Conservation (phyloP, 768 basidiomycete genomes). For the Naganishia vishniacii region DNA sequence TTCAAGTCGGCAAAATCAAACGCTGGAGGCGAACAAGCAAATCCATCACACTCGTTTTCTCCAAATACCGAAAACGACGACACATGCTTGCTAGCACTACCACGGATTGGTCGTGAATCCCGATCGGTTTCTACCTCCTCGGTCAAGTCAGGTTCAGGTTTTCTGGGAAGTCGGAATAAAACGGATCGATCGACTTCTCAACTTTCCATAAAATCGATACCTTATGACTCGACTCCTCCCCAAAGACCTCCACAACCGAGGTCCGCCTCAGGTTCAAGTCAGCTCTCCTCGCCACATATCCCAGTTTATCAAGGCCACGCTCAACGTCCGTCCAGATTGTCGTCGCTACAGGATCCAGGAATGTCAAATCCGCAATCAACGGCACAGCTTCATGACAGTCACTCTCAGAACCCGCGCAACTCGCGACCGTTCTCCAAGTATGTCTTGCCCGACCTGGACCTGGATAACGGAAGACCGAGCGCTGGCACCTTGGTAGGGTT, state of each 20-base stretch:
- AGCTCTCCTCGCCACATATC: background rate
- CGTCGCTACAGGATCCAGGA: background rate
- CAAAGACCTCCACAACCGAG: slow-evolving; percentile 1
- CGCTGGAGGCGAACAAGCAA: background rate
- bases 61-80: background rate
- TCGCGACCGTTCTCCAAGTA: slow-evolving; percentile 1
- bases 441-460: slow-evolving; percentile 1
- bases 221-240: slow-evolving; percentile 5
- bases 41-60: slow-evolving; percentile 18
- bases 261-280: background rate
- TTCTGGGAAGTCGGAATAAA: background rate
- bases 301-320: background rate
- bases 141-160: background rate
- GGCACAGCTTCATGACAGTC: background rate
- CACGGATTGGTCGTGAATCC: background rate
- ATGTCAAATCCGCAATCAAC: background rate
- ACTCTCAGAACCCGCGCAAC: background rate
- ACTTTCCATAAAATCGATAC: background rate
- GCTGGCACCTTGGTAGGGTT: background rate
- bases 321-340: background rate
- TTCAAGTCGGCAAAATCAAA: slow-evolving; percentile 13
- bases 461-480: background rate
- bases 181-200: slow-evolving; percentile 1
- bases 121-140: slow-evolving; percentile 2
- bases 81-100: background rate